Evolutionary conservation across 2,329 filamentous ascomycete genomes (phyloP).

Genomic region (Thelonectria blattea): DNA sequence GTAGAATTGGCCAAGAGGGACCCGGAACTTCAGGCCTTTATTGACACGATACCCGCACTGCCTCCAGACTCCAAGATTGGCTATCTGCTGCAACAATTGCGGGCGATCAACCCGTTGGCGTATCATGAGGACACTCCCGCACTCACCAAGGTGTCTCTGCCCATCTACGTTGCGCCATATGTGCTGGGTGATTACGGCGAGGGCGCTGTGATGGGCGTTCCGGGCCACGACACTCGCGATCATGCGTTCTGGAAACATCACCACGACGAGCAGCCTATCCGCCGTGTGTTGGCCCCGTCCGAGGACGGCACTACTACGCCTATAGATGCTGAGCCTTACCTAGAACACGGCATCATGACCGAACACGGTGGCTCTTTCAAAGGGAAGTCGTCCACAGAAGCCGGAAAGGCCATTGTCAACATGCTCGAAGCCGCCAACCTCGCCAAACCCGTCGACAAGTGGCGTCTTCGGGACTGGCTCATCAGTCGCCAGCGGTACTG

Average conservation of each 20-base stretch:
- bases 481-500: constrained; percentile 93
- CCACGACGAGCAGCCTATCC: constrained; percentile 62
- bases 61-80: constrained; percentile 67
- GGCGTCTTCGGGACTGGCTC: constrained; percentile 87
- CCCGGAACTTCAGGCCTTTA: constrained; percentile 68
- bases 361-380: constrained; percentile 68
- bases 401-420: constrained; percentile 64
- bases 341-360: constrained; percentile 72
- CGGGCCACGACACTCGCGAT: constrained; percentile 81
- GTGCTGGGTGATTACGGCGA: constrained; percentile 86
- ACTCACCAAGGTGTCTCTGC: constrained; percentile 63
- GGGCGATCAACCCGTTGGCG: constrained; percentile 70
- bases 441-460: constrained; percentile 71
- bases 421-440: constrained; percentile 60
- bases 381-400: constrained; percentile 67
- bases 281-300: constrained; percentile 64
- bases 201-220: constrained; percentile 91
- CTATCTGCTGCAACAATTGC: constrained; percentile 67
- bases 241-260: constrained; percentile 82
- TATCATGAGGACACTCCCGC: constrained; percentile 58
- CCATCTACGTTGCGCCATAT: constrained; percentile 83
- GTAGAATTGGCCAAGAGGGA: constrained; percentile 64
- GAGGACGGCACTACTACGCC: constrained; percentile 54
- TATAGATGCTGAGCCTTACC: constrained; percentile 60
- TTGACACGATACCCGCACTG: constrained; percentile 65